These are phyloP conservation scores for Neurospora terricola DNA, from an alignment of 495 filamentous ascomycete genomes.

Conservation along the genomic window DNA sequence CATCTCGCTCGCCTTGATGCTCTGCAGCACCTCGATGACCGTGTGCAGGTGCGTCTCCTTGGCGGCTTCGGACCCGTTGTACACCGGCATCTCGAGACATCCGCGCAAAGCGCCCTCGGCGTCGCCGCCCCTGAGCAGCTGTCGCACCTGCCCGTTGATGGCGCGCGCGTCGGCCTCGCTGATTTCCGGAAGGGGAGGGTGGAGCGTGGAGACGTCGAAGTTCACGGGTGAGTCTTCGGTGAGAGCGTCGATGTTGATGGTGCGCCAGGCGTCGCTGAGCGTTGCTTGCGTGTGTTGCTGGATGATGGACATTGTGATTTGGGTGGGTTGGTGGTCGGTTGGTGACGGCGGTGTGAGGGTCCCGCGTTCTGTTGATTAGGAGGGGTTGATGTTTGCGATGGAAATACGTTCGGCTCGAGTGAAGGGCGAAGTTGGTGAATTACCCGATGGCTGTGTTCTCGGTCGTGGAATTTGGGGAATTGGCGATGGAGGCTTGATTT, in stretches of 20 bases:
- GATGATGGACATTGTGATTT: slow-evolving; percentile 44
- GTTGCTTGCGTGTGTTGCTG: slow-evolving; percentile 42
- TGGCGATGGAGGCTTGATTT: neutral
- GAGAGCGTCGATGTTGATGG: slow-evolving; percentile 84
- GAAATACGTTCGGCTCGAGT: neutral
- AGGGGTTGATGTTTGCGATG: neutral
- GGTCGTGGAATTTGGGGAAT: neutral
- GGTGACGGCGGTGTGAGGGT: neutral
- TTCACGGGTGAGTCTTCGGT: slow-evolving; percentile 80
- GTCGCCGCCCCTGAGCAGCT: slow-evolving; percentile 77
- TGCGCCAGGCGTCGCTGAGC: slow-evolving; percentile 63
- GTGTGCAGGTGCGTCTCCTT: slow-evolving; percentile 79
- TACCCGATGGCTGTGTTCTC: neutral
- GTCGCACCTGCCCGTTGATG: slow-evolving; percentile 66
- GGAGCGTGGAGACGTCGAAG: slow-evolving; percentile 73
- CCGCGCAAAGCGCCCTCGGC: slow-evolving; percentile 71
- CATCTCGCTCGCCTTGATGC: slow-evolving; percentile 86
- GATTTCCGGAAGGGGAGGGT: slow-evolving; percentile 56
- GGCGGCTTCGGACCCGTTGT: slow-evolving; percentile 53
- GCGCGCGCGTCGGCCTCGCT: slow-evolving; percentile 62
- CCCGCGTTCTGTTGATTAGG: neutral
- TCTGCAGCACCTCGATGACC: slow-evolving; percentile 79
- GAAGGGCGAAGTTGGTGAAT: neutral
- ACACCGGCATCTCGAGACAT: slow-evolving; percentile 59
- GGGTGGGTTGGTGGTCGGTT: neutral